Conservation (phyloP, 2,329 filamentous ascomycete species). For the Chaetomiaceae sp. region DNA sequence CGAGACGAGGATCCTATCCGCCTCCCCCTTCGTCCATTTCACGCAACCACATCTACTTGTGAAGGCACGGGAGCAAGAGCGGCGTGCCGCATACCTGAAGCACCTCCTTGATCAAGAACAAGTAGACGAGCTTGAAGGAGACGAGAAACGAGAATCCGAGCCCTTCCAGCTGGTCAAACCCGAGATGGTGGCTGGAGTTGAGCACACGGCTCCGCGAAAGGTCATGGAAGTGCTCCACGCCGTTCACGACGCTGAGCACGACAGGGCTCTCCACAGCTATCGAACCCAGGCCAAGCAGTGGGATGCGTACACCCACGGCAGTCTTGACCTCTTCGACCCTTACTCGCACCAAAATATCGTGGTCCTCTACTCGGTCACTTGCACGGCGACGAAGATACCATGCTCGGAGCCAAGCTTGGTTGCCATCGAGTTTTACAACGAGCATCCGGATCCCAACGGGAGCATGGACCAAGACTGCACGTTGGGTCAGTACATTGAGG, state of each 20-base stretch:
- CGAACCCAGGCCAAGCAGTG: constrained; percentile 91
- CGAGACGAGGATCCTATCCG: constrained; percentile 86
- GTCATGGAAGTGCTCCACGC: constrained; percentile 92
- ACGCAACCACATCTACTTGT: constrained; percentile 89
- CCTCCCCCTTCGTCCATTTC: constrained; percentile 94
- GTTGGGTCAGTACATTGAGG: constrained; percentile 89
- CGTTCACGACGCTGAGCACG: constrained; percentile 93
- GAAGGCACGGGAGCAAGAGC: constrained; percentile 85
- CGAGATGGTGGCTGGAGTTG: constrained; percentile 85
- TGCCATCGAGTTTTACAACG: constrained; percentile 87
- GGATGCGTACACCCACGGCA: constrained; percentile 90
- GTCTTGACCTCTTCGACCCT: constrained; percentile 84
- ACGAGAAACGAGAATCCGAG: constrained; percentile 58
- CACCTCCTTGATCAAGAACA: constrained; percentile 72
- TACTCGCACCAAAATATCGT: constrained; percentile 96
- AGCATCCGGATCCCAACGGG: constrained; percentile 62
- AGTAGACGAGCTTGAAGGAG: constrained; percentile 48
- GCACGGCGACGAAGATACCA: constrained; percentile 86
- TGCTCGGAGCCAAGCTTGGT: constrained; percentile 89
- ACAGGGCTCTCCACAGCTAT: constrained; percentile 90
- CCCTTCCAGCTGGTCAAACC: constrained; percentile 88
- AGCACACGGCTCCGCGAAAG: constrained; percentile 72
- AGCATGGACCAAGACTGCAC: constrained; percentile 80
- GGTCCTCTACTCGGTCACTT: constrained; percentile 88
- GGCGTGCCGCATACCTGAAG: constrained; percentile 74